These are phyloP conservation scores for Solanum tacnaense DNA, from an alignment of 257 asterid genomes.

Conservation along the genomic window DNA sequence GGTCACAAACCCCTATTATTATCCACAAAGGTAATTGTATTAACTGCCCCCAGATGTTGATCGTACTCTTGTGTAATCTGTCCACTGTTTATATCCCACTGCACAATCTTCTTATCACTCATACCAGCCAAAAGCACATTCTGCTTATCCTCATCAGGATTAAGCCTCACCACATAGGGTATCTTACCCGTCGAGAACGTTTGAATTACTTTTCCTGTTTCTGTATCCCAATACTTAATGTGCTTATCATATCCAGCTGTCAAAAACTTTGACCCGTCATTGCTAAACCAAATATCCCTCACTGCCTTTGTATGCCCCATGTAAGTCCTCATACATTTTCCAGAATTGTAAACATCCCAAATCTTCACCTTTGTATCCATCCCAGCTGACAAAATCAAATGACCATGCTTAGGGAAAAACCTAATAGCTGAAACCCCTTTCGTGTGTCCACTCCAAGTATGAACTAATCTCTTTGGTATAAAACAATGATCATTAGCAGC, in stretches of 20 bases:
- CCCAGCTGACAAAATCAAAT: constrained; percentile 88
- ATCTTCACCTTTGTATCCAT: constrained; percentile 96
- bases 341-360: constrained; percentile 87
- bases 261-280: constrained; percentile 81
- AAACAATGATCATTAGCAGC: constrained; percentile 92
- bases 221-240: constrained; percentile 98
- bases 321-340: constrained; percentile 93
- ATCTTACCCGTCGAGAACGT: constrained; percentile 81
- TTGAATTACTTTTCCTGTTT: constrained; percentile 91
- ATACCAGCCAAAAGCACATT: constrained; percentile 85
- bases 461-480: constrained; percentile 88
- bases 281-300: constrained; percentile 79
- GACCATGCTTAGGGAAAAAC: constrained; percentile 88
- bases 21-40: constrained; percentile 89
- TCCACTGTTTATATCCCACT: constrained; percentile 92
- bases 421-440: constrained; percentile 93
- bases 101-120: constrained; percentile 98
- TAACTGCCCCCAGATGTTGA: constrained; percentile 98
- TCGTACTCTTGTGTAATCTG: constrained; percentile 97
- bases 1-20: constrained; percentile 89
- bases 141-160: constrained; percentile 97
- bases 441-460: constrained; percentile 94
- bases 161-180: constrained; percentile 88
- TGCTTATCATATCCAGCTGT: constrained; percentile 91
- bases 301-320: constrained; percentile 96